Percentiles rank a stretch among this genome's conserved stretches.
Evolutionary conservation across 495 filamentous ascomycete genomes (phyloP).

Genomic region (Talaromyces nanjingensis): DNA sequence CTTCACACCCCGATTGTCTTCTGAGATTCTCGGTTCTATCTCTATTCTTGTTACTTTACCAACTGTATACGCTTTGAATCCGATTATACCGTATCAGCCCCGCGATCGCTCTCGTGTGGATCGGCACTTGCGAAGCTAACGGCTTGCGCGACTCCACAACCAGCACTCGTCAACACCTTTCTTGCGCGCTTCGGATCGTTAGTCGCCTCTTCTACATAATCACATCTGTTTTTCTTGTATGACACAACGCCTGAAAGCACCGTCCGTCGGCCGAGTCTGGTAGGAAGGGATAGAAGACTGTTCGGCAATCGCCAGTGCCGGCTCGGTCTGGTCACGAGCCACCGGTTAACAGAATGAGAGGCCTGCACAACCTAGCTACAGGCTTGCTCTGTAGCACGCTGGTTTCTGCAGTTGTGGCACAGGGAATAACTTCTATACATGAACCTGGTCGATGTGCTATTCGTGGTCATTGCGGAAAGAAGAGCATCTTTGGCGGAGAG

Average conservation of each 20-base stretch:
- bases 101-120: background rate
- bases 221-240: background rate
- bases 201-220: background rate
- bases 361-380: slow-evolving; percentile 20
- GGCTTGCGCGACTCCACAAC: background rate
- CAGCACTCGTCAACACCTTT: background rate
- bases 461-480: slow-evolving; percentile 82
- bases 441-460: slow-evolving; percentile 88
- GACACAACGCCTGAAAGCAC: background rate
- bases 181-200: background rate
- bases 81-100: background rate
- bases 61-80: background rate
- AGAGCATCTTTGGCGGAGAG: slow-evolving; percentile 77
- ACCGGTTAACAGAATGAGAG: slow-evolving; percentile 25
- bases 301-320: background rate
- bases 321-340: slow-evolving; percentile 7
- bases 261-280: background rate
- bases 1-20: background rate
- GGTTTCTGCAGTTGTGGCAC: slow-evolving; percentile 22
- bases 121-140: background rate
- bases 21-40: background rate
- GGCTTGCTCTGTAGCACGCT: slow-evolving; percentile 25
- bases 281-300: background rate
- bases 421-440: slow-evolving; percentile 57
- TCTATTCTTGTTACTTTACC: background rate